Evolutionary conservation across 768 basidiomycete genomes (phyloP), one percentile per base, ranked within the genome.

Genomic region (Suillus plorans): DNA sequence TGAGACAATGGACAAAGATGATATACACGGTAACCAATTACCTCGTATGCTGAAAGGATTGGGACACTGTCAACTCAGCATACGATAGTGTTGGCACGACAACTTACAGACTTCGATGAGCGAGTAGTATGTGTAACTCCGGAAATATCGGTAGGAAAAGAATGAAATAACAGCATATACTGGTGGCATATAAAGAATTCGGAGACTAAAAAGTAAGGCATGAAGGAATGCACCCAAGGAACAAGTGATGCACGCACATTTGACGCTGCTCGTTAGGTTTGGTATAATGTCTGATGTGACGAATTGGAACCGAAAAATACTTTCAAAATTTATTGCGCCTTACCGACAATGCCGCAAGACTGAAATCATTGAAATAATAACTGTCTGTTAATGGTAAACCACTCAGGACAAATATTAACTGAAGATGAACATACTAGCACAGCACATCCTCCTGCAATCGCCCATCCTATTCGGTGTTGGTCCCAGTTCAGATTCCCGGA

Each of bases 91-190:
- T 20, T 13, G 25, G 18, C 53, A 45, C 4, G 6, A 14, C 20
- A 28, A 70, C 84, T 60, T 63, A 86, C 86, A 79, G 60, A 79
- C 72, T 77, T 86, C 80, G 57, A 80, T 77, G 50, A 86, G 80
- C 42, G 77, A 78, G 69, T 86, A 86, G 70, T 87, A 87, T 49
- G 85, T 92, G 71, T 92, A 95, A 64, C 84, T 79, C 45, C 92
- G 85, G 80, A 92, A 95, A 78, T 79, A 95, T 1, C 94, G 86
- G 70, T 92, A 96, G 34, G 91, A 91, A 69, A 92, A 85, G 79
- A 95, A 96, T 1, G 92, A 92, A 58, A 95, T 85, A 67, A 94
- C 78, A 34, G 89, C 89, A 73, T 91, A 94, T 50, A 94, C 81
- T 1, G 87, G 85, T 2, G 93, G 92, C 92, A 95, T 91, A 69